These are phyloP conservation scores for Fusarium burgessii DNA, from an alignment of 2,329 filamentous ascomycete genomes.

Conservation along the genomic window DNA sequence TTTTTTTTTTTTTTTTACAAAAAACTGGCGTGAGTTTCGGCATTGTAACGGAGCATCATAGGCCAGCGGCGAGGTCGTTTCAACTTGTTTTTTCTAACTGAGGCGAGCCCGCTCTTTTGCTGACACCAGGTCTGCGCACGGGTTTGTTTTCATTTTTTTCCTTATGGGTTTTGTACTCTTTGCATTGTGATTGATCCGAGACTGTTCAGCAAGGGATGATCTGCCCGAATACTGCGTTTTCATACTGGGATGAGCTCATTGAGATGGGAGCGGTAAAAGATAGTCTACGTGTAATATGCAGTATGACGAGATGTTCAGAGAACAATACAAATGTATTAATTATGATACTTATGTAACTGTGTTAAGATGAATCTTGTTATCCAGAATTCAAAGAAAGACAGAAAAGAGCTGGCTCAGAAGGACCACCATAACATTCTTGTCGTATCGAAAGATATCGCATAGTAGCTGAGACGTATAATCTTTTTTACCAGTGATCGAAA, in stretches of 20 bases:
- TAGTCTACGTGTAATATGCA: slow-evolving; percentile 30
- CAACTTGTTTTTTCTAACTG: background rate
- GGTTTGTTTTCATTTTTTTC: slow-evolving; percentile 8
- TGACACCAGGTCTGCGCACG: slow-evolving; percentile 10
- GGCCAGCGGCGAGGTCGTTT: background rate
- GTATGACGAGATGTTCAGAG: slow-evolving; percentile 37
- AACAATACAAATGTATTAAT: slow-evolving; percentile 36
- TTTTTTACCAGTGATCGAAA: background rate
- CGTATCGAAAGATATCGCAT: background rate
- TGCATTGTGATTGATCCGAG: slow-evolving; percentile 29
- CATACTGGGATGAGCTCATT: background rate
- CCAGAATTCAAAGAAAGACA: no score
- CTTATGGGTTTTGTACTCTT: slow-evolving; percentile 12
- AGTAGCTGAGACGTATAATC: background rate
- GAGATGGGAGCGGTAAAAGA: slow-evolving; percentile 14
- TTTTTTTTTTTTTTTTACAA: no score
- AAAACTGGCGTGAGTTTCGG: slow-evolving; percentile 19
- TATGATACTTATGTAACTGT: background rate
- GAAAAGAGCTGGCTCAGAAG: no score
- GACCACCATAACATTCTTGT: background rate
- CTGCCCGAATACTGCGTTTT: slow-evolving; percentile 1
- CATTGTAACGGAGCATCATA: slow-evolving; percentile 12
- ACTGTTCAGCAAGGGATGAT: slow-evolving; percentile 17
- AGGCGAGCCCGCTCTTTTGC: slow-evolving; percentile 1
- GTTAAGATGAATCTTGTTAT: no score